Percentiles rank a stretch among this genome's conserved stretches.
Conservation (phyloP, 257 asterid species). For the Solanum paucissectum region DNA sequence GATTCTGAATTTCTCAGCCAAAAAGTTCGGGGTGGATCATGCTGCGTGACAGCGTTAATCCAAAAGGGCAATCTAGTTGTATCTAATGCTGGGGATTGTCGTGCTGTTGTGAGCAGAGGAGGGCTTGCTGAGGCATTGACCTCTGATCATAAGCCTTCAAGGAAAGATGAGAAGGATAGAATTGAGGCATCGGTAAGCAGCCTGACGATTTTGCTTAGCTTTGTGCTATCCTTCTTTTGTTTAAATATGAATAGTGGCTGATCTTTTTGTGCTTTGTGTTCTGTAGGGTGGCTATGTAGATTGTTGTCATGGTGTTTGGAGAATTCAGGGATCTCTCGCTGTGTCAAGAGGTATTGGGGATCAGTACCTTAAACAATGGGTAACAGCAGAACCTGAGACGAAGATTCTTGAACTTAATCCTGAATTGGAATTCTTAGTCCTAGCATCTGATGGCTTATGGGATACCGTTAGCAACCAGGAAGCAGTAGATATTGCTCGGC, state of each 20-base stretch:
- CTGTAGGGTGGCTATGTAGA: slow-evolving; percentile 80
- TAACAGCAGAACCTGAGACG: slow-evolving; percentile 74
- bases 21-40: slow-evolving; percentile 59
- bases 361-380: slow-evolving; percentile 74
- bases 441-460: slow-evolving; percentile 96
- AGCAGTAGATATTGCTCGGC: slow-evolving; percentile 55
- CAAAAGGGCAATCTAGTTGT: slow-evolving; percentile 43
- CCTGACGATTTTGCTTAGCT: neutral
- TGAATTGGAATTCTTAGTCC: slow-evolving; percentile 67
- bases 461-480: slow-evolving; percentile 88
- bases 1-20: slow-evolving; percentile 55
- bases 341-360: slow-evolving; percentile 87
- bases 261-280: slow-evolving; percentile 1
- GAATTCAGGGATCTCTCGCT: slow-evolving; percentile 80
- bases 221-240: neutral
- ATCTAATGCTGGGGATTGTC: slow-evolving; percentile 90
- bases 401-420: slow-evolving; percentile 29
- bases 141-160: slow-evolving; percentile 70
- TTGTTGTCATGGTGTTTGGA: slow-evolving; percentile 52
- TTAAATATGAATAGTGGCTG: neutral
- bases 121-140: slow-evolving; percentile 75
- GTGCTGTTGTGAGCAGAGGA: slow-evolving; percentile 57
- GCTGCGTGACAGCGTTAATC: slow-evolving; percentile 73
- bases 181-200: slow-evolving; percentile 55
- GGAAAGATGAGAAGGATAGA: slow-evolving; percentile 55